Percentiles rank a stretch among this genome's conserved stretches.
Evolutionary conservation across 176 grass and related monocot genomes (phyloP).

Genomic region (Coix lacrymajobi): DNA sequence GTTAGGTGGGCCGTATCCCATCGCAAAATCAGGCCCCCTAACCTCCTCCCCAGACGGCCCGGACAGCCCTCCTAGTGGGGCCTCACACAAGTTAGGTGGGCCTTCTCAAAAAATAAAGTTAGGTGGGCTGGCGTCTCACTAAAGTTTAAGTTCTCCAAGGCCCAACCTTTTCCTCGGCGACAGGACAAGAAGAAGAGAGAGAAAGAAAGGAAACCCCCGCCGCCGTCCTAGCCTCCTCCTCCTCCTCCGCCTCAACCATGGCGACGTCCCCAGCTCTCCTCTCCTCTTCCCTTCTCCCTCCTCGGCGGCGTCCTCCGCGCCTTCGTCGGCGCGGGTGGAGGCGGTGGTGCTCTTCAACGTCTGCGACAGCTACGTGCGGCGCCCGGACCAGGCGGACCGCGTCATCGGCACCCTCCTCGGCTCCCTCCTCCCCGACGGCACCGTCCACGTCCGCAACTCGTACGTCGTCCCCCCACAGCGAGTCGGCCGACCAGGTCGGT

Average conservation of each 20-base stretch:
- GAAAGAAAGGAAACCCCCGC: background rate
- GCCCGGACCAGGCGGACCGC: constrained; percentile 84
- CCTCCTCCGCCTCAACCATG: background rate
- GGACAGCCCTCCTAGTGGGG: background rate
- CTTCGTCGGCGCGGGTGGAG: constrained; percentile 48
- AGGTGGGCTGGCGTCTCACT: background rate
- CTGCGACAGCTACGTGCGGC: constrained; percentile 87
- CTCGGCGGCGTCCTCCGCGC: background rate
- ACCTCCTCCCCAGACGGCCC: background rate
- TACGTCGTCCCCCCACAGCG: constrained; percentile 92
- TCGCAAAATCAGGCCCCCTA: no score
- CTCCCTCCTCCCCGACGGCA: constrained; percentile 75
- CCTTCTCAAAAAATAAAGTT: no score
- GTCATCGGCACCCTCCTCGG: constrained; percentile 97
- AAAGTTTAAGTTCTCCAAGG: background rate
- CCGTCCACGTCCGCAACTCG: constrained; percentile 86
- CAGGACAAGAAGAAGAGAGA: background rate
- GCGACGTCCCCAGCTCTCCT: constrained; percentile 30
- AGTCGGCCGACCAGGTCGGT: constrained; percentile 89
- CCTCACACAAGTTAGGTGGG: background rate
- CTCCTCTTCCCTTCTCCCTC: constrained; percentile 34
- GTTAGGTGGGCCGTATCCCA: no score
- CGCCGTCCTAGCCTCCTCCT: background rate
- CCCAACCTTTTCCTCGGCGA: background rate
- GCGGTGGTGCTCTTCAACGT: constrained; percentile 86